Evolutionary conservation across 495 filamentous ascomycete genomes (phyloP).

Genomic region (Cercophora sp.): DNA sequence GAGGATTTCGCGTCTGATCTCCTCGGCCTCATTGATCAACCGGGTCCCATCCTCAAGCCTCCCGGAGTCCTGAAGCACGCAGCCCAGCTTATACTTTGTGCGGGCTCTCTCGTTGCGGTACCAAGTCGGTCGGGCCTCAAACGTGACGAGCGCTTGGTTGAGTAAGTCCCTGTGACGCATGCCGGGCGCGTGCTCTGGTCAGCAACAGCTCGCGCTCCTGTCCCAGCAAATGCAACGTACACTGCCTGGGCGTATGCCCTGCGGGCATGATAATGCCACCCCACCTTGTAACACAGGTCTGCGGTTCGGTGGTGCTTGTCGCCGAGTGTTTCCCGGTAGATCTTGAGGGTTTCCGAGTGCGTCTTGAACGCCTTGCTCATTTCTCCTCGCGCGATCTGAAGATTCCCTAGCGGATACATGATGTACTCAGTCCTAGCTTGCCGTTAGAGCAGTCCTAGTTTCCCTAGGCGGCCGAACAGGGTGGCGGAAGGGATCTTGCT

Average conservation of each 20-base stretch:
- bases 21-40: slow-evolving; percentile 1
- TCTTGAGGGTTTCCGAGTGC: background rate
- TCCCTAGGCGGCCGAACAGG: no score
- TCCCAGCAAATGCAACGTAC: background rate
- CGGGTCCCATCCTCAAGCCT: background rate
- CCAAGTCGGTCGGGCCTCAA: background rate
- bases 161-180: background rate
- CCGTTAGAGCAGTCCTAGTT: background rate
- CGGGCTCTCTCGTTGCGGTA: slow-evolving; percentile 3
- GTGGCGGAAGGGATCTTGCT: background rate
- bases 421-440: background rate
- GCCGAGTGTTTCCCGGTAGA: background rate
- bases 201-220: no score
- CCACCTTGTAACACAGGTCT: background rate
- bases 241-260: background rate
- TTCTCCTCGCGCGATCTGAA: background rate
- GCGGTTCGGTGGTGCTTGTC: slow-evolving; percentile 1
- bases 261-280: slow-evolving; percentile 1
- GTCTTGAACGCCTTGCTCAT: background rate
- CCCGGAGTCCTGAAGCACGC: background rate
- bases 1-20: background rate
- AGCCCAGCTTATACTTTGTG: background rate
- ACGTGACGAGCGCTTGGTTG: background rate
- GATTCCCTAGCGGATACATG: background rate
- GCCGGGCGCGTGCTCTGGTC: no score